A percentile compares a stretch with the other conserved stretches of the same genome.
Evolutionary conservation across 495 filamentous ascomycete species (phyloP).

Genomic region (Niebla homalea): DNA sequence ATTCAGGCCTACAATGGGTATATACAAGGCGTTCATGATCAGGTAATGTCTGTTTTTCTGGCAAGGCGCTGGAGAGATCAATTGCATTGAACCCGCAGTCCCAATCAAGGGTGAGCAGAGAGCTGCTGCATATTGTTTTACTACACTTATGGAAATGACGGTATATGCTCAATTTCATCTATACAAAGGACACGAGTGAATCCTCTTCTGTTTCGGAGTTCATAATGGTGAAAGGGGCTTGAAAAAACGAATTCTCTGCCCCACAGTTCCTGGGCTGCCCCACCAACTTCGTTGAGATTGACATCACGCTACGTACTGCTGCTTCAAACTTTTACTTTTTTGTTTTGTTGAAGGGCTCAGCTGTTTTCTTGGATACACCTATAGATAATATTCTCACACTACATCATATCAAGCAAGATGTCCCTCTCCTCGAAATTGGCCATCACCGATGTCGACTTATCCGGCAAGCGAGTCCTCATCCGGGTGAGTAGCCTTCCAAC

Average conservation of each 20-base stretch:
- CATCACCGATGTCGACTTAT: conserved; percentile 90
- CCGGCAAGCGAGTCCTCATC: conserved; percentile 95
- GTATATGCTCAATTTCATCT: too few species aligned
- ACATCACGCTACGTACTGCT: neutral
- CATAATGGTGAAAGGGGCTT: neutral
- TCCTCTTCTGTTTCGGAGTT: neutral
- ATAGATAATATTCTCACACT: neutral
- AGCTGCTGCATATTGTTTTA: too few species aligned
- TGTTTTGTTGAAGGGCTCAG: neutral
- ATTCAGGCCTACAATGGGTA: too few species aligned
- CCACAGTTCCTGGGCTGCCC: neutral
- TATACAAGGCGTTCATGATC: too few species aligned
- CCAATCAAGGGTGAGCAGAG: too few species aligned
- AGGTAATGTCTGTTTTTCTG: too few species aligned
- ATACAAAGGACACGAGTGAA: neutral
- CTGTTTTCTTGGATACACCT: too few species aligned
- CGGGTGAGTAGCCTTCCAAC: conserved; percentile 47
- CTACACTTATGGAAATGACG: too few species aligned
- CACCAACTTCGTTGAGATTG: conserved; percentile 1
- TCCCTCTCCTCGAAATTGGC: conserved; percentile 97
- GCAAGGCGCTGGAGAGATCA: too few species aligned
- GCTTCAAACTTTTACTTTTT: neutral
- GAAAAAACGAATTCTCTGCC: neutral
- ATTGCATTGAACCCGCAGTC: too few species aligned
- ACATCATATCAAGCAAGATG: conserved; percentile 42